A percentile compares a stretch with the other conserved stretches of the same genome.
These are phyloP conservation scores for Rhizodiscina lignyota DNA, from an alignment of 495 filamentous ascomycete species.

Conservation along the genomic window DNA sequence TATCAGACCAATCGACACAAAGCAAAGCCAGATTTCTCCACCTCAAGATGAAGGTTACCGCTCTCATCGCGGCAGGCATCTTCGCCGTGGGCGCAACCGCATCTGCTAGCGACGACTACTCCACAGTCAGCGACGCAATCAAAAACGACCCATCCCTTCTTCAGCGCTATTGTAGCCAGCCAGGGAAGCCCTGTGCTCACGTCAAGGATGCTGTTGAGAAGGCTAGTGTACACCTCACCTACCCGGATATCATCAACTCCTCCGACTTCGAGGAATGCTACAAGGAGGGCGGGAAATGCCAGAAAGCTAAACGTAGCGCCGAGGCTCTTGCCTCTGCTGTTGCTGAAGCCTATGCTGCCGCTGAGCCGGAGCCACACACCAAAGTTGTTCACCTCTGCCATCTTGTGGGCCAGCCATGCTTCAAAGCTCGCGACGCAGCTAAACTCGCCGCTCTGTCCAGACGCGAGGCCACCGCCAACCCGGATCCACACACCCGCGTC, in stretches of 20 bases:
- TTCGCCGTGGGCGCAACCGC: constrained; percentile 19
- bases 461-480: constrained; percentile 4
- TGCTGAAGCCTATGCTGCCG: constrained; percentile 9
- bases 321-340: constrained; percentile 31
- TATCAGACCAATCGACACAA: background rate
- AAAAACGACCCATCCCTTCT: background rate
- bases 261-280: no score
- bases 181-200: background rate
- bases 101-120: constrained; percentile 5
- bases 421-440: constrained; percentile 32
- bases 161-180: background rate
- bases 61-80: constrained; percentile 21
- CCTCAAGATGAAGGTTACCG: constrained; percentile 30
- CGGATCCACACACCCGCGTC: constrained; percentile 5
- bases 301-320: constrained; percentile 32
- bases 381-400: constrained; percentile 20
- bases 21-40: constrained; percentile 1
- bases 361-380: constrained; percentile 3
- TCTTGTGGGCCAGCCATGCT: constrained; percentile 10
- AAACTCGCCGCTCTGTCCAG: constrained; percentile 26
- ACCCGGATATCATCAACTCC: background rate
- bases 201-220: background rate
- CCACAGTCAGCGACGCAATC: background rate
- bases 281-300: constrained; percentile 8
- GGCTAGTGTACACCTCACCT: background rate